phyloP scores from a whole-genome alignment of 805 yeast species.

The Cyberlindnera petersonii region DNA sequence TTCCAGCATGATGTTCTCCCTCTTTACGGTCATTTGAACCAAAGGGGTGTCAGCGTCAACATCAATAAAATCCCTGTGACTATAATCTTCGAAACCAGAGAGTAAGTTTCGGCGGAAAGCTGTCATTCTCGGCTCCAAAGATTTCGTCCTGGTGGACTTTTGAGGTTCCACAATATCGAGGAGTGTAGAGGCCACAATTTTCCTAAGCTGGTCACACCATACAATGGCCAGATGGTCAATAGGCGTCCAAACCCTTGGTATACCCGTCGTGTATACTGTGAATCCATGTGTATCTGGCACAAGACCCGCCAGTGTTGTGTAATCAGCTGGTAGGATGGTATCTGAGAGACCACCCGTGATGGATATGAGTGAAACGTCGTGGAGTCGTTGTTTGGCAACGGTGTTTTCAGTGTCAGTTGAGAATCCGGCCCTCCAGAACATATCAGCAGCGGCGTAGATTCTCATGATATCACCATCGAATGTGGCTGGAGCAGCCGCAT shows the following conservation, averaged over 20 bases:
- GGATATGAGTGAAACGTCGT: conserved; percentile 68
- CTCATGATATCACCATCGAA: conserved; percentile 84
- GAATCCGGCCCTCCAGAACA: conserved; percentile 74
- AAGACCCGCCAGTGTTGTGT: conserved; percentile 67
- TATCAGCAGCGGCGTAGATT: conserved; percentile 69
- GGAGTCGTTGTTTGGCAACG: conserved; percentile 44
- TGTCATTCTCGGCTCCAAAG: conserved; percentile 54
- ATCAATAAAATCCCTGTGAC: conserved; percentile 24
- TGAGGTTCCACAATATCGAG: conserved; percentile 54
- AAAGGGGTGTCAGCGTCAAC: not conserved
- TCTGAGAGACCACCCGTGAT: conserved; percentile 88
- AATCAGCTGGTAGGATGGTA: conserved; percentile 82
- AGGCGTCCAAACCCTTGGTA: conserved; percentile 90
- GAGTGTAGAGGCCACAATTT: conserved; percentile 53
- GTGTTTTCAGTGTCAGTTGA: conserved; percentile 41
- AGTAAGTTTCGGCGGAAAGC: conserved; percentile 43
- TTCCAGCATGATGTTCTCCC: conserved; percentile 15
- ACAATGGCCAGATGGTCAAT: conserved; percentile 93
- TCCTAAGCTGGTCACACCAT: conserved; percentile 90
- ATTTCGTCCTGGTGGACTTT: conserved; percentile 45
- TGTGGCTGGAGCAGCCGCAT: conserved; percentile 86
- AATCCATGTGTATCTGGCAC: conserved; percentile 77
- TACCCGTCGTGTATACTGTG: conserved; percentile 77
- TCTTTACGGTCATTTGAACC: conserved; percentile 22
- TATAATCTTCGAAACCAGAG: conserved; percentile 53